Percentiles rank a stretch among this genome's conserved stretches.
phyloP scores from a whole-genome alignment of 805 yeast genomes.

The Candida tallmaniae region DNA sequence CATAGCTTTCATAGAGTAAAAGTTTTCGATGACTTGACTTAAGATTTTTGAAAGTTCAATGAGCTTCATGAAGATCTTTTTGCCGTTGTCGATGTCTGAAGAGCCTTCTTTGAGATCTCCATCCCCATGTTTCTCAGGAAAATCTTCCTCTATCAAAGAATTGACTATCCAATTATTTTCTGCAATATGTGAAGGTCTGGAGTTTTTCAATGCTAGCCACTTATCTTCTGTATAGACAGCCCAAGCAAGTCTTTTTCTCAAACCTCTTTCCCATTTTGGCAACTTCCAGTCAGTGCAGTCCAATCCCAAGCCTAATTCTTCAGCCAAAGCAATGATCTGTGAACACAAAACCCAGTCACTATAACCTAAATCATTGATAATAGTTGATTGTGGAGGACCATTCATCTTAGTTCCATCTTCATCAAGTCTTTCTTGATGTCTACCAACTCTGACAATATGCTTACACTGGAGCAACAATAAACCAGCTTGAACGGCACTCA shows the following conservation, averaged over 20 bases:
- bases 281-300: constrained; percentile 88
- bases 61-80: constrained; percentile 60
- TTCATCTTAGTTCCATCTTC: constrained; percentile 1
- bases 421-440: constrained; percentile 6
- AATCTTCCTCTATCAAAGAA: constrained; percentile 66
- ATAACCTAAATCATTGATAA: constrained; percentile 35
- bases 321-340: constrained; percentile 82
- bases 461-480: constrained; percentile 67
- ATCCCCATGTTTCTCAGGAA: constrained; percentile 64
- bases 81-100: constrained; percentile 68
- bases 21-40: constrained; percentile 65
- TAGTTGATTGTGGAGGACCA: constrained; percentile 12
- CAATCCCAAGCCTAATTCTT: constrained; percentile 86
- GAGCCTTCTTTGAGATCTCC: constrained; percentile 53
- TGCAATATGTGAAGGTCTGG: constrained; percentile 73
- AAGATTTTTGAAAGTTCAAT: constrained; percentile 64
- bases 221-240: constrained; percentile 90
- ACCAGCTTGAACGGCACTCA: constrained; percentile 91
- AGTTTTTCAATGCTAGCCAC: constrained; percentile 80
- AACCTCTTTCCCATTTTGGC: constrained; percentile 93
- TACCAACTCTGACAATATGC: constrained; percentile 25
- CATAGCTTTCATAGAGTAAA: constrained; percentile 69
- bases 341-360: constrained; percentile 84
- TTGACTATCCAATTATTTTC: constrained; percentile 78
- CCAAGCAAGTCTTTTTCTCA: constrained; percentile 89